These are phyloP conservation scores for Carex pumila DNA, from an alignment of 176 grass and related monocot genomes.

Conservation along the genomic window DNA sequence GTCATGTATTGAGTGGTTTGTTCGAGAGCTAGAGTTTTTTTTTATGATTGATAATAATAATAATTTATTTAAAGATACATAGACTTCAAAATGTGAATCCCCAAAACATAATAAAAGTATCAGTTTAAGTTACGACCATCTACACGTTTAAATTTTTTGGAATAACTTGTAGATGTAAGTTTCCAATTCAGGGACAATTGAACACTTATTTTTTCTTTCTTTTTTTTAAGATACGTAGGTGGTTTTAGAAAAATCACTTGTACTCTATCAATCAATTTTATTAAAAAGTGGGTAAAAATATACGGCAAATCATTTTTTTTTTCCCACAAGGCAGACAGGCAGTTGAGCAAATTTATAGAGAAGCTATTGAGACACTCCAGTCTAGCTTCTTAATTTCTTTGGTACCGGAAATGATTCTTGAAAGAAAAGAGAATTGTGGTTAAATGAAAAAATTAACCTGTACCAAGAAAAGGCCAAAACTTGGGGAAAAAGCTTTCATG, in stretches of 20 bases:
- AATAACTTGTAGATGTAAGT: neutral
- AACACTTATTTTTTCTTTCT: neutral
- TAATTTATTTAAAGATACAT: neutral
- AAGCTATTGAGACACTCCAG: neutral
- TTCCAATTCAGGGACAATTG: neutral
- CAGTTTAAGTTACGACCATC: neutral
- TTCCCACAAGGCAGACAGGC: no score
- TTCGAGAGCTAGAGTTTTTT: neutral
- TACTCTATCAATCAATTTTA: neutral
- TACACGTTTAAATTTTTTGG: neutral
- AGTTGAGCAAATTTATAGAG: neutral
- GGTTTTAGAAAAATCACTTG: neutral
- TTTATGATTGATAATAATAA: no score
- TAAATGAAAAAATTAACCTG: neutral
- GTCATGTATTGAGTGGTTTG: neutral
- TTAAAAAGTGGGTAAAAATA: neutral
- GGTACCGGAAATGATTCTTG: conserved; percentile 3
- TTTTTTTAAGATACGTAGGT: neutral
- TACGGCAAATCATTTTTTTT: no score
- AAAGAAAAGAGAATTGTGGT: conserved; percentile 8
- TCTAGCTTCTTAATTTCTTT: neutral
- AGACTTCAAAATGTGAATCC: neutral
- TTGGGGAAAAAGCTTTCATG: neutral
- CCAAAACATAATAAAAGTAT: neutral
- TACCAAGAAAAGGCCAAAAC: neutral